Base-by-base conservation (phyloP, 2,329 filamentous ascomycete species). In the Nemania bipapillata region DNA sequence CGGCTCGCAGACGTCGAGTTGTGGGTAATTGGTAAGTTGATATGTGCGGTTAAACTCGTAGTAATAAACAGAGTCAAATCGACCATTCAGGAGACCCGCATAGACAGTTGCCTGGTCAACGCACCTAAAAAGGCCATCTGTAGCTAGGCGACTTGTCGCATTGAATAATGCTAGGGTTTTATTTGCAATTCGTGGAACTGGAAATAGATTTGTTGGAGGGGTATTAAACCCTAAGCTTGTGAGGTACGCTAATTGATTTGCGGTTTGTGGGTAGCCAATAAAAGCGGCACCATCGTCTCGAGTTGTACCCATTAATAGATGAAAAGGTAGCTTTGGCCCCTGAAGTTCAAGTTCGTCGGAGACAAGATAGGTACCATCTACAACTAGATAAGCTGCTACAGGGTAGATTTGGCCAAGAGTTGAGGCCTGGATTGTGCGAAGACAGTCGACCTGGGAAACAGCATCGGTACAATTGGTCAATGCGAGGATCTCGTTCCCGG, bases 1-100 rank as follows among this genome's bases (percentile, higher is more conserved):
- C 68, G 71, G 82, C 76, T 77, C 83, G 82, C 84, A 86, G 0
- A 84, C 80, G 50, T 86, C 84, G 2, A 86, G 81, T 22, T 81
- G 79, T 55, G 89, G 87, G 35, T 86, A 88, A 40, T 85, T 84
- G 56, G 83, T 83, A 0, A 83, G 84, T 64, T 83, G 81, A 72
- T 86, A 87, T 0, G 84, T 85, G 52, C 87, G 83, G 68, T 88
- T 85, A 72, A 89, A 86, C 74, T 89, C 85, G 77, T 90, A 90
- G 75, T 84, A 89, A 75, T 86, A 89, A 0, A 87, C 80, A 3
- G 80, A 77, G 30, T 81, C 76, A 73, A 89, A 85, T 0, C 83
- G 82, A 2, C 79, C 77, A 17, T 81, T 82, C 17, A 74, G 66
- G 0, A 84, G 78, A 2, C 83, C 86, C 0, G 85, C 81, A 73